These are phyloP conservation scores for Kandelia obovata DNA, from an alignment of 345 rosid genomes.

Conservation along the genomic window DNA sequence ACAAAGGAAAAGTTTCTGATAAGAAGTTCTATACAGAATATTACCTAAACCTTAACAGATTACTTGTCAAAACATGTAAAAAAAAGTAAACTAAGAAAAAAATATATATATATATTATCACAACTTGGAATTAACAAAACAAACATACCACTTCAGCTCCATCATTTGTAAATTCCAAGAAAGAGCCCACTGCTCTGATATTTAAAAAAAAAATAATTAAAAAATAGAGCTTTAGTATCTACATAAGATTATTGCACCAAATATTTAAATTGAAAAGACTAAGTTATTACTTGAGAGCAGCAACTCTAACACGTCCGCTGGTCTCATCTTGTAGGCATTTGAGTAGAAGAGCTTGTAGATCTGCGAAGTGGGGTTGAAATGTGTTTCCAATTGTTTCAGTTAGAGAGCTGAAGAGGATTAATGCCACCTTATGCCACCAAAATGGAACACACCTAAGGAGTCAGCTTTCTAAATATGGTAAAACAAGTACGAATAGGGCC, in stretches of 20 bases:
- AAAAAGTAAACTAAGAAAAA: background rate
- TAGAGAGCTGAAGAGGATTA: constrained; percentile 96
- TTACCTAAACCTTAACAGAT: background rate
- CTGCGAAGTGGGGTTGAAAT: constrained; percentile 79
- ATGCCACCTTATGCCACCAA: constrained; percentile 63
- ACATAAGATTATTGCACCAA: constrained; percentile 3
- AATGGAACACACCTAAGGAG: constrained; percentile 10
- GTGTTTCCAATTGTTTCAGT: constrained; percentile 92
- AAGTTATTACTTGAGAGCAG: constrained; percentile 82
- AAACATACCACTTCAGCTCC: constrained; percentile 81
- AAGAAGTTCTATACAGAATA: background rate
- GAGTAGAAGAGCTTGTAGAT: constrained; percentile 86
- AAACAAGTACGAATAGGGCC: background rate
- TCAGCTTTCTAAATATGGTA: constrained; percentile 7
- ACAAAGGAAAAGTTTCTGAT: background rate
- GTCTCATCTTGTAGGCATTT: constrained; percentile 90
- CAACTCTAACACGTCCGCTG: constrained; percentile 89
- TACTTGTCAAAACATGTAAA: background rate
- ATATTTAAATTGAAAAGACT: constrained; percentile 7
- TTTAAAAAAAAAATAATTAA: background rate
- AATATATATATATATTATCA: background rate
- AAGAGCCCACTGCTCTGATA: constrained; percentile 95
- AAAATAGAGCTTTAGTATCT: constrained; percentile 17
- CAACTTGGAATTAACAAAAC: background rate
- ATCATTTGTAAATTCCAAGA: constrained; percentile 81